Evolutionary conservation across 2,329 filamentous ascomycete species (phyloP).

Genomic region (Chrysoporthe puriensis): DNA sequence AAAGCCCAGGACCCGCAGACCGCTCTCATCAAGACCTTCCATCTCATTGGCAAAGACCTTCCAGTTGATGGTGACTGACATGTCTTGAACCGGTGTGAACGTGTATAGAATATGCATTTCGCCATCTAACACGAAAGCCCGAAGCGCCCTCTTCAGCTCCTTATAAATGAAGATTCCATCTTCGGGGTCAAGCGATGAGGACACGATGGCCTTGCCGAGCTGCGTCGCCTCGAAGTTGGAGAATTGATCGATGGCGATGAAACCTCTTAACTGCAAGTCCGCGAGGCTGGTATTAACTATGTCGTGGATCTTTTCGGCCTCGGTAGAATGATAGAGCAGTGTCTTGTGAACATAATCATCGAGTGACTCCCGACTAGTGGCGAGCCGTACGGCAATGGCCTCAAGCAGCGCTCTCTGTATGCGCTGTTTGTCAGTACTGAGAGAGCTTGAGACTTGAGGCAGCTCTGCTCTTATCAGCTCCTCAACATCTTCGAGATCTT

Average conservation of each 20-base stretch:
- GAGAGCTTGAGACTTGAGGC: conserved; percentile 69
- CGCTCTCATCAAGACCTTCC: conserved; percentile 71
- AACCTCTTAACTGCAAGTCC: conserved; percentile 58
- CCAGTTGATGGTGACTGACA: conserved; percentile 67
- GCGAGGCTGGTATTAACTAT: conserved; percentile 63
- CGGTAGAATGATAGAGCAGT: conserved; percentile 63
- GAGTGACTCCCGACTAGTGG: conserved; percentile 66
- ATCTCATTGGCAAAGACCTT: conserved; percentile 72
- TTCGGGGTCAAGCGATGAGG: conserved; percentile 72
- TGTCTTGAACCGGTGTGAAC: conserved; percentile 72
- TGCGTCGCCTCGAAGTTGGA: conserved; percentile 63
- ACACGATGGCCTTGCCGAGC: conserved; percentile 72
- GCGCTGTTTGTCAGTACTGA: conserved; percentile 68
- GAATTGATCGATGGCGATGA: conserved; percentile 55
- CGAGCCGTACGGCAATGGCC: conserved; percentile 68
- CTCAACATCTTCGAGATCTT: conserved; percentile 70
- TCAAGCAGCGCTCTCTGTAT: conserved; percentile 74
- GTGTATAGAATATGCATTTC: conserved; percentile 81
- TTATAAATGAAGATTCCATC: conserved; percentile 74
- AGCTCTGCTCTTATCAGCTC: conserved; percentile 74
- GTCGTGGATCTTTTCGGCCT: conserved; percentile 50
- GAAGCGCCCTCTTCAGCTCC: conserved; percentile 68
- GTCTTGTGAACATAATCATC: conserved; percentile 71
- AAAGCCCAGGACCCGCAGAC: conserved; percentile 68
- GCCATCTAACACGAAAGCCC: conserved; percentile 78